Evolutionary conservation across 495 filamentous ascomycete genomes (phyloP), one percentile per base, ranked within the genome.

Genomic region (Astrothelium macrocarpum): DNA sequence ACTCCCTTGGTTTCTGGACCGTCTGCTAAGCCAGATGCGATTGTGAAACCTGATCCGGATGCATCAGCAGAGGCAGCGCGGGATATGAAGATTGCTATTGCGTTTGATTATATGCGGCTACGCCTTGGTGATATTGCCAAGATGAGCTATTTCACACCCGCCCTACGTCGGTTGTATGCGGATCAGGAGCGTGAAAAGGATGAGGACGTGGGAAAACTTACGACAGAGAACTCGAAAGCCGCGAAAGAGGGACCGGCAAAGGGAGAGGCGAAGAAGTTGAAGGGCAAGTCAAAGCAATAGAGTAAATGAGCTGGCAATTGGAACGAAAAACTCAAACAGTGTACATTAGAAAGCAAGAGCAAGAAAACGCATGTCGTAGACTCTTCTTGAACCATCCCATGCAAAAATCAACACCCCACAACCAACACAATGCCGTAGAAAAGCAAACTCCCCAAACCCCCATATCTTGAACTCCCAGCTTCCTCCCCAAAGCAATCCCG

Each of bases 81-180:
- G 34, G 73, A 78, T 62, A 78, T 82, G 72, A 86, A 87, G 4
- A 78, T 91, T 49, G 79, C 87, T 32, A 80, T 90, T n/a, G 90
- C 89, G 0, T 96, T 95, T 76, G 94, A 98, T 71, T 85, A 89
- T 66, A 96, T 97, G 89, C 78, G 85, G 12, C 81, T 95, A 43
- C 86, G 85, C 74, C 79, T 97, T 12, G 81, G 88, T 7, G 90
- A 97, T 68, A 88, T 97, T 64, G 81, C 81, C 62, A 77, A 87
- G 66, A 80, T 94, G n/a, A 84, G 88, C 70, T 80, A 80, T 20
- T 95, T 89, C 68, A 75, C 86, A 43, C 87, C 87, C 0, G 88
- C 89, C 2, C 61, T 96, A 65, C 81, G 84, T 71, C 84, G 84
- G 72, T 75, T 96, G 14, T 84, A 88, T 64, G 78, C 83, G 49